Conservation (phyloP, 1,139 yeast genomes). For the Scheffersomyces titani region DNA sequence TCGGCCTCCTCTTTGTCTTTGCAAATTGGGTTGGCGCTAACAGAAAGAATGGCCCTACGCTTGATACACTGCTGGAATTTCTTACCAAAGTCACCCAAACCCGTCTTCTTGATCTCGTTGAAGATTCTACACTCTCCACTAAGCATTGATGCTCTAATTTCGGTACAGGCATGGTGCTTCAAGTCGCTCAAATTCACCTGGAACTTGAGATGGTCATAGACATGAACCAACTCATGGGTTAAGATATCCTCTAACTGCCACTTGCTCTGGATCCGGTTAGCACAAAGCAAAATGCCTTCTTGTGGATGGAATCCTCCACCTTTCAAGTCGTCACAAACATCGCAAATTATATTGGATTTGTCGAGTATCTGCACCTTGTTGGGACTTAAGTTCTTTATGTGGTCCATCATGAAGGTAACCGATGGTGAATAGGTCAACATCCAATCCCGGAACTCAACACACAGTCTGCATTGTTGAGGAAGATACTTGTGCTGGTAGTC, state of each 20-base stretch:
- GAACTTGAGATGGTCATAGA: conserved; percentile 87
- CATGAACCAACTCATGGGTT: conserved; percentile 92
- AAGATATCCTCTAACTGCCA: conserved; percentile 89
- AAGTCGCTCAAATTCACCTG: conserved; percentile 80
- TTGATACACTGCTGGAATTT: conserved; percentile 92
- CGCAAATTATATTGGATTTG: conserved; percentile 65
- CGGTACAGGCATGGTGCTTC: conserved; percentile 95
- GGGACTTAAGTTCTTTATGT: conserved; percentile 59
- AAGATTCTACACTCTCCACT: conserved; percentile 95
- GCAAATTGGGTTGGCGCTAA: conserved; percentile 84
- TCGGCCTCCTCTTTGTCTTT: conserved; percentile 71
- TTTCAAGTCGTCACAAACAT: conserved; percentile 79
- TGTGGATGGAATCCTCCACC: conserved; percentile 96
- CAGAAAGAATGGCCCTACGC: conserved; percentile 85
- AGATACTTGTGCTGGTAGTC: conserved; percentile 52
- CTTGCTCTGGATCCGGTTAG: conserved; percentile 75
- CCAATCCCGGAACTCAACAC: conserved; percentile 79
- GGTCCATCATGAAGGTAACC: conserved; percentile 85
- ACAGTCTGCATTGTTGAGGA: conserved; percentile 57
- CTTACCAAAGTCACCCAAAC: conserved; percentile 60
- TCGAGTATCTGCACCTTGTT: conserved; percentile 15
- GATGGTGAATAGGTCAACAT: conserved; percentile 79
- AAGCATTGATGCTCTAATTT: conserved; percentile 87
- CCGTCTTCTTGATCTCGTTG: conserved; percentile 76
- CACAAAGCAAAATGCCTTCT: conserved; percentile 81